Conservation (phyloP, 2,329 filamentous ascomycete genomes). For the Epichloe sp. region DNA sequence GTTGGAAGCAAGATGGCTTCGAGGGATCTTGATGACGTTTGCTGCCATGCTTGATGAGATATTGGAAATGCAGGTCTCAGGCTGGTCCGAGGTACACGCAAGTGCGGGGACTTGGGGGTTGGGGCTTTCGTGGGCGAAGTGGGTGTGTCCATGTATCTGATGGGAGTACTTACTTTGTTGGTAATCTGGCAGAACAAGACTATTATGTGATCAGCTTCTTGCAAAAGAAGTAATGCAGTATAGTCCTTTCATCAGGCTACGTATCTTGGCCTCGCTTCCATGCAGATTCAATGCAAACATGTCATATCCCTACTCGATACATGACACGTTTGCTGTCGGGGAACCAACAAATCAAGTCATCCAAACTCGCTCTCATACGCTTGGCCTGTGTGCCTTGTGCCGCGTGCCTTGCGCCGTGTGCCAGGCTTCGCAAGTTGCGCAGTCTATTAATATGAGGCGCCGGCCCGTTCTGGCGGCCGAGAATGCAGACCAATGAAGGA, state of each 20-base stretch:
- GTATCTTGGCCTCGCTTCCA: neutral
- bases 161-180: too few relatives aligned
- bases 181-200: too few relatives aligned
- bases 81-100: neutral
- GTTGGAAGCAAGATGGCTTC: conserved; percentile 55
- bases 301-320: too few relatives aligned
- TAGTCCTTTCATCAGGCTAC: neutral
- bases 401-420: too few relatives aligned
- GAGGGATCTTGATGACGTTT: conserved; percentile 19
- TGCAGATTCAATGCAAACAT: too few relatives aligned
- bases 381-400: too few relatives aligned
- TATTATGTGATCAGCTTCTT: neutral
- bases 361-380: too few relatives aligned
- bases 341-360: too few relatives aligned
- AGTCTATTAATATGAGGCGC: neutral
- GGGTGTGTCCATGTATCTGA: too few relatives aligned
- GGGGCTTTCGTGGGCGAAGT: neutral
- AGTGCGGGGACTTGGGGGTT: neutral
- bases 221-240: neutral
- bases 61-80: neutral
- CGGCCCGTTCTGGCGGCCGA: neutral
- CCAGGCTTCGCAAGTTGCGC: neutral
- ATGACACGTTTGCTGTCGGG: too few relatives aligned
- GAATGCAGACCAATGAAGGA: neutral
- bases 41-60: neutral